Percentiles rank a stretch among this genome's conserved stretches.
Conservation (phyloP, 306 rosid species). For the Prunus kanzakura region DNA sequence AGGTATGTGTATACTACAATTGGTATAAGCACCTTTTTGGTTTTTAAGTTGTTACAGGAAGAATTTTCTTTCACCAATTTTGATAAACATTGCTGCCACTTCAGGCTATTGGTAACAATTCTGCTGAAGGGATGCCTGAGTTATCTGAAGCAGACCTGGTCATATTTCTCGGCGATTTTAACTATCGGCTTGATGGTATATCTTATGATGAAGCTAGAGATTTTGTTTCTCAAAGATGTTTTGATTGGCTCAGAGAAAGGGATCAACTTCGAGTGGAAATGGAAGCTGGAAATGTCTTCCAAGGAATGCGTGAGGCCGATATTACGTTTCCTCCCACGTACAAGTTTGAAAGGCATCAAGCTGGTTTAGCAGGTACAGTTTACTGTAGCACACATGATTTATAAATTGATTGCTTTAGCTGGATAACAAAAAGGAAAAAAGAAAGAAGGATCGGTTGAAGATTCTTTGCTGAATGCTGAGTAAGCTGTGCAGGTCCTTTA, state of each 20-base stretch:
- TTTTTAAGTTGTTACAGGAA: slow-evolving; percentile 19
- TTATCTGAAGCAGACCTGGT: slow-evolving; percentile 89
- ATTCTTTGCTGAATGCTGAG: slow-evolving; percentile 3
- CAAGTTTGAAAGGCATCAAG: slow-evolving; percentile 93
- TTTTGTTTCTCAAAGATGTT: slow-evolving; percentile 95
- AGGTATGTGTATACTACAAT: slow-evolving; percentile 51
- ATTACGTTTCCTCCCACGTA: slow-evolving; percentile 93
- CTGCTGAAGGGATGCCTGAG: slow-evolving; percentile 73
- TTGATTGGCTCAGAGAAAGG: slow-evolving; percentile 96
- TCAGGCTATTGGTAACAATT: slow-evolving; percentile 49
- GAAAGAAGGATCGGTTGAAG: background rate
- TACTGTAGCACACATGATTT: background rate
- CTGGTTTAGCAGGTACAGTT: slow-evolving; percentile 84
- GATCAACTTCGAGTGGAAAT: slow-evolving; percentile 96
- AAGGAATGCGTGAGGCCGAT: slow-evolving; percentile 96
- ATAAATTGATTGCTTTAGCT: background rate
- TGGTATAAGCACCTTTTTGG: slow-evolving; percentile 23
- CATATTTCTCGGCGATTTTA: slow-evolving; percentile 94
- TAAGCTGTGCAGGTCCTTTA: background rate
- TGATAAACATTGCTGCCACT: slow-evolving; percentile 37
- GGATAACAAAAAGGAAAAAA: background rate
- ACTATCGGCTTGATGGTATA: slow-evolving; percentile 85
- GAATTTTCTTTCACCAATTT: slow-evolving; percentile 4
- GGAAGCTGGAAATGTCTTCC: slow-evolving; percentile 95
- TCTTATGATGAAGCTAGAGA: slow-evolving; percentile 97